Base-by-base conservation (phyloP, 768 basidiomycete species). In the Leccinum broughii region DNA sequence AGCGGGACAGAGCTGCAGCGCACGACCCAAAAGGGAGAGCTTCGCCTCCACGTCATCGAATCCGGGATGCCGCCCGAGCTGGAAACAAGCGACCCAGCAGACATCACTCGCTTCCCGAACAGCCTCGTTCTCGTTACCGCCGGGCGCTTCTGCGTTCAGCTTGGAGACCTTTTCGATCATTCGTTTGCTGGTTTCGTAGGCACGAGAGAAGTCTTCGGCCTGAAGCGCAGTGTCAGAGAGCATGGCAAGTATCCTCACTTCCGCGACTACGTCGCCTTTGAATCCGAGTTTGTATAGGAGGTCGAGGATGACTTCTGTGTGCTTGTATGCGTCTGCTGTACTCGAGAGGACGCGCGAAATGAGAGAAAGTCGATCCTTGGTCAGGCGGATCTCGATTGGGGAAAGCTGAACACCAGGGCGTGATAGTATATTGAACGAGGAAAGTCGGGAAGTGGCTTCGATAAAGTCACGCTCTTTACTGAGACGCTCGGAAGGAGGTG, bases 381-480 rank as follows among this genome's bases (percentile, higher is more conserved):
- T 91, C 22, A 97, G 82, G 9, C 96, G 89, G 61, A 99, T 94
- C 73, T 98, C 95, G 61, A 97, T 85, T 0, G 96, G 96, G 9
- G 93, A 84, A 55, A 98, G 87, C 6, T 87, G 83, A 48, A 88
- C 83, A 51, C 92, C 89, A 9, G 87, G 84, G 6, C 85, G 81
- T 24, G 93, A 87, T 71, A 80, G 80, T 61, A 96, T 81, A 59
- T 92, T 91, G 80, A 93, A 99, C 4, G 96, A 93, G n/a, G 89
- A 86, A 11, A 99, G 87, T 2, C 93, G 88, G 26, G 94, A 96
- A 1, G 97, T 99, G 2, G 97, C 97, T 77, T 98, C 95, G 62
- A 99, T 97, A 74, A 98, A 99, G 57, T 93, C 90, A 58, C 87
- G 89, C 71, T 98, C 93, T 60, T 77, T 79, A 14, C 73, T 65